Conservation (phyloP, 2,329 filamentous ascomycete species). For the Colletotrichum sp. region DNA sequence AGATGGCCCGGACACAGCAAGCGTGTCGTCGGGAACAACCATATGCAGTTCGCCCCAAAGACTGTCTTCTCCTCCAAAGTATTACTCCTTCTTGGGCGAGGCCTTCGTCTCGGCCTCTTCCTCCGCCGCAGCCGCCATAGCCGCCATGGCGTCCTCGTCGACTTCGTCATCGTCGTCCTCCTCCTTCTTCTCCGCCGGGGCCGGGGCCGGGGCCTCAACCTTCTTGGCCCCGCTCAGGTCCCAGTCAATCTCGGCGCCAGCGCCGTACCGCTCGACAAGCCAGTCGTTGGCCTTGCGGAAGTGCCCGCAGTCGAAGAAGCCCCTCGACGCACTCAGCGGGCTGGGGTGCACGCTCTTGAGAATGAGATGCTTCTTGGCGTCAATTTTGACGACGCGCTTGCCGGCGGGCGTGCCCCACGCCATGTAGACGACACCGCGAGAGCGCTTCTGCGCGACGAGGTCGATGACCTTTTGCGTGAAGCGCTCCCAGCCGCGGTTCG, state of each 20-base stretch:
- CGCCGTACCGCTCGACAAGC: conserved; percentile 79
- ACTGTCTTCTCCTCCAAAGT: conserved; percentile 9
- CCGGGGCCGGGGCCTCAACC: background rate
- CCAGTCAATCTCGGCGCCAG: conserved; percentile 87
- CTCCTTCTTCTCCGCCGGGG: conserved; percentile 18
- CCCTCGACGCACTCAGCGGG: conserved; percentile 82
- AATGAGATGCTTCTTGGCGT: conserved; percentile 77
- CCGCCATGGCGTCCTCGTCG: conserved; percentile 8
- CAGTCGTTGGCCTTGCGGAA: conserved; percentile 86
- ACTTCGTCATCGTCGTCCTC: background rate
- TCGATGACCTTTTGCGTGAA: conserved; percentile 95
- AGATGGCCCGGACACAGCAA: background rate
- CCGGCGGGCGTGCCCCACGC: conserved; percentile 91
- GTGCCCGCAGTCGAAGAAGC: conserved; percentile 85
- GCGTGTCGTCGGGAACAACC: background rate
- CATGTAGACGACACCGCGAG: conserved; percentile 87
- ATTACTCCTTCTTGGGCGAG: conserved; percentile 19
- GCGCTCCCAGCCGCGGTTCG: conserved; percentile 87
- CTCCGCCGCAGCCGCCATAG: background rate
- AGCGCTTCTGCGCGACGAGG: conserved; percentile 77
- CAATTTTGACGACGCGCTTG: conserved; percentile 77
- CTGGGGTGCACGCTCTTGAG: conserved; percentile 90
- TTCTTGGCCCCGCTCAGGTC: conserved; percentile 48
- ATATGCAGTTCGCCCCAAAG: background rate
- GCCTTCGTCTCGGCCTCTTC: conserved; percentile 23